Evolutionary conservation across 805 yeast species (phyloP).

Genomic region (Candida wancherniae): DNA sequence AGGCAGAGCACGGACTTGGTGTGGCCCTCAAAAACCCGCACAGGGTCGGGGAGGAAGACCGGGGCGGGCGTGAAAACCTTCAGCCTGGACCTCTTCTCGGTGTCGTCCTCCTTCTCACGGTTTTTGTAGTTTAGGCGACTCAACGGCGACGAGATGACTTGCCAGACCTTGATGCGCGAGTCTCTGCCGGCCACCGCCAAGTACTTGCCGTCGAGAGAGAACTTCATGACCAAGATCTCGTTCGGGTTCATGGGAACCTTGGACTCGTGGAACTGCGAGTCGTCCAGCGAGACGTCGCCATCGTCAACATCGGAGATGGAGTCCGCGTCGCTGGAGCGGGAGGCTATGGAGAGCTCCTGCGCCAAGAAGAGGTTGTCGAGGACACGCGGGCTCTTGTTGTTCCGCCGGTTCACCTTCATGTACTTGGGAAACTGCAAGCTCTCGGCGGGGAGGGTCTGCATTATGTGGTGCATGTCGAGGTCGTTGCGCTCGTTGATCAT

Average conservation of each 20-base stretch:
- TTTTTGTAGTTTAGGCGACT: slow-evolving; percentile 51
- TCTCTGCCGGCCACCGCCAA: slow-evolving; percentile 84
- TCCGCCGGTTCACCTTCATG: slow-evolving; percentile 45
- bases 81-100: slow-evolving; percentile 13
- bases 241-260: slow-evolving; percentile 17
- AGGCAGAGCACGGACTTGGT: slow-evolving; percentile 63
- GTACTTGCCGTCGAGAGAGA: slow-evolving; percentile 75
- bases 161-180: slow-evolving; percentile 65
- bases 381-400: slow-evolving; percentile 42
- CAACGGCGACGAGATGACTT: slow-evolving; percentile 67
- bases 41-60: slow-evolving; percentile 68
- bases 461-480: slow-evolving; percentile 17
- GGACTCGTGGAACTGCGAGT: slow-evolving; percentile 1
- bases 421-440: slow-evolving; percentile 52
- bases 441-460: slow-evolving; percentile 31
- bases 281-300: background rate
- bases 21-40: slow-evolving; percentile 61
- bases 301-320: slow-evolving; percentile 9
- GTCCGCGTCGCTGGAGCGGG: slow-evolving; percentile 8
- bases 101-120: slow-evolving; percentile 15
- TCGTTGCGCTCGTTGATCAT: slow-evolving; percentile 8
- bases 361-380: slow-evolving; percentile 56
- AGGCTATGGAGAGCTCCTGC: slow-evolving; percentile 59
- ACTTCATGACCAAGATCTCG: slow-evolving; percentile 71
- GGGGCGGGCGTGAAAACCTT: slow-evolving; percentile 53